A percentile compares a stretch with the other conserved stretches of the same genome.
Evolutionary conservation across 1,139 yeast genomes (phyloP).

Genomic region (Nakaseomyces sp.): DNA sequence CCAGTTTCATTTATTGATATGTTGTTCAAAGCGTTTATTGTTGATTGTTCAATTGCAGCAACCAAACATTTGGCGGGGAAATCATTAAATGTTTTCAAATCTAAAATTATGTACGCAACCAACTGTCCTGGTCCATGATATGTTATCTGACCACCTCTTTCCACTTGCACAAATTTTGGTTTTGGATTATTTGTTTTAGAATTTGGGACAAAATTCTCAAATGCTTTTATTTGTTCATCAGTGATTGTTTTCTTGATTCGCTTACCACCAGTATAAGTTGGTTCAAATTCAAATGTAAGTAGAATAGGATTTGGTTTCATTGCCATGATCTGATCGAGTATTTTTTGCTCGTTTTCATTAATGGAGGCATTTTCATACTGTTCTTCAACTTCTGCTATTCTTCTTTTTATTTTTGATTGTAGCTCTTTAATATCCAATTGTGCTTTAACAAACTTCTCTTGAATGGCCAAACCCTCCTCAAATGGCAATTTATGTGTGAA

Average conservation of each 20-base stretch:
- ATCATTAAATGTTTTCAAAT: slow-evolving; percentile 50
- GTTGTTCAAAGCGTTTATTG: slow-evolving; percentile 43
- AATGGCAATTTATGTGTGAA: slow-evolving; percentile 48
- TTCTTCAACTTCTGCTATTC: slow-evolving; percentile 35
- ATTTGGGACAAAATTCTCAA: slow-evolving; percentile 22
- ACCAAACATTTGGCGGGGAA: slow-evolving; percentile 73
- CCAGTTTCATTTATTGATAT: slow-evolving; percentile 21
- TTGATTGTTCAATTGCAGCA: slow-evolving; percentile 54
- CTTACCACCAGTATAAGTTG: slow-evolving; percentile 85
- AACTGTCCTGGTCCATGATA: slow-evolving; percentile 96
- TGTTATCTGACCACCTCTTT: slow-evolving; percentile 94
- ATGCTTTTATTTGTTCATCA: slow-evolving; percentile 29
- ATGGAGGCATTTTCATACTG: slow-evolving; percentile 35
- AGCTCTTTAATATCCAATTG: slow-evolving; percentile 55
- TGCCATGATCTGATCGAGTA: slow-evolving; percentile 38
- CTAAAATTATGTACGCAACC: slow-evolving; percentile 76
- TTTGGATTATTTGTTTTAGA: slow-evolving; percentile 31
- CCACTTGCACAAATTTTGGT: slow-evolving; percentile 56
- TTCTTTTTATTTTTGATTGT: slow-evolving; percentile 40
- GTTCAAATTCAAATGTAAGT: slow-evolving; percentile 71
- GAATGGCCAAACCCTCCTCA: slow-evolving; percentile 51
- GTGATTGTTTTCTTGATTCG: slow-evolving; percentile 50
- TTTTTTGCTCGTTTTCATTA: slow-evolving; percentile 40
- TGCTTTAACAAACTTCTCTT: slow-evolving; percentile 51
- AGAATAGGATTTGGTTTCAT: slow-evolving; percentile 57